Percentiles rank a stretch among this genome's conserved stretches.
These are phyloP conservation scores for Nothophoma quercina DNA, from an alignment of 2,329 filamentous ascomycete genomes.

Conservation along the genomic window DNA sequence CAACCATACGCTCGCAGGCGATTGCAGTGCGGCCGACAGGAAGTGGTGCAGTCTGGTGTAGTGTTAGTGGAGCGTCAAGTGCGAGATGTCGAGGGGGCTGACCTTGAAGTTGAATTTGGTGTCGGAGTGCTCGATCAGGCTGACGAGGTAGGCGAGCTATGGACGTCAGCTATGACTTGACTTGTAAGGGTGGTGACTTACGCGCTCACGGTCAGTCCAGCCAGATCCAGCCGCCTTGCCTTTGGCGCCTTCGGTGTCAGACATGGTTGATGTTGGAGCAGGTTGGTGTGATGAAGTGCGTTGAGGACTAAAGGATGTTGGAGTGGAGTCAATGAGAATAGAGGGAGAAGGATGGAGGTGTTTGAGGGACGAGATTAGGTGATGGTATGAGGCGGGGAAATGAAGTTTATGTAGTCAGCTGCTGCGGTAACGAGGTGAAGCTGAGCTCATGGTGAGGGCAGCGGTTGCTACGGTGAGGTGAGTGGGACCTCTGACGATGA, in stretches of 20 bases:
- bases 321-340: too few species aligned
- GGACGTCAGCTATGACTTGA: background rate
- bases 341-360: too few species aligned
- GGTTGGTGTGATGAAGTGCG: background rate
- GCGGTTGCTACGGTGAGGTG: slow-evolving; percentile 1
- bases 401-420: background rate
- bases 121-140: slow-evolving; percentile 19
- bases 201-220: slow-evolving; percentile 28
- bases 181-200: background rate
- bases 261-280: slow-evolving; percentile 21
- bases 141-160: slow-evolving; percentile 23
- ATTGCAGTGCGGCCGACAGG: slow-evolving; percentile 25
- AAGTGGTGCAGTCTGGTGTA: slow-evolving; percentile 23
- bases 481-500: background rate
- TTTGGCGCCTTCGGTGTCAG: slow-evolving; percentile 18
- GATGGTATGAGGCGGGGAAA: background rate
- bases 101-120: slow-evolving; percentile 21
- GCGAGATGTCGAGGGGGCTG: background rate
- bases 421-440: background rate
- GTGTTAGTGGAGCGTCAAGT: background rate
- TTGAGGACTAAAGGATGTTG: too few species aligned
- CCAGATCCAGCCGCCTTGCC: background rate
- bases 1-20: slow-evolving; percentile 34
- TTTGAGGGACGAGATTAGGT: background rate
- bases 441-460: background rate